Evolutionary conservation across 306 rosid species (phyloP).

Genomic region (Adenanthera pavonina): DNA sequence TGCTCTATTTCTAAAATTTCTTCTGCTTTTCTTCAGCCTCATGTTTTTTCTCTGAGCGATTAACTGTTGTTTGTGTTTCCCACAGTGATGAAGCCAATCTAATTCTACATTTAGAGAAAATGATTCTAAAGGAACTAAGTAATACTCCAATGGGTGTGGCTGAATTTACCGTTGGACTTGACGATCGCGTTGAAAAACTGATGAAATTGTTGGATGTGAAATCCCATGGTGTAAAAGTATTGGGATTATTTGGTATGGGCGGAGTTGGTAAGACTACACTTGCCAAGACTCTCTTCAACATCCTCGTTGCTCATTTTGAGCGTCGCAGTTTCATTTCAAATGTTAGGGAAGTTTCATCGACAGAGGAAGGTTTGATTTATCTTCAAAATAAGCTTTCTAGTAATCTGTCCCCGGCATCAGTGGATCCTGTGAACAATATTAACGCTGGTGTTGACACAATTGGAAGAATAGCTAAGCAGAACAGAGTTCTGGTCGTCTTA

Average conservation of each 20-base stretch:
- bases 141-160: conserved; percentile 53
- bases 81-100: conserved; percentile 36
- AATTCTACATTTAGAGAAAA: conserved; percentile 38
- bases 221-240: conserved; percentile 45
- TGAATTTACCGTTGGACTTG: conserved; percentile 53
- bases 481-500: conserved; percentile 55
- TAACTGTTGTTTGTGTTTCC: neutral
- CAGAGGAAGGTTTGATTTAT: conserved; percentile 38
- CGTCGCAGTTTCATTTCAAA: conserved; percentile 50
- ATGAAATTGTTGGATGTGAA: conserved; percentile 38
- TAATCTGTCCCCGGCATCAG: conserved; percentile 28
- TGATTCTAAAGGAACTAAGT: conserved; percentile 44
- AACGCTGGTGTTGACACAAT: conserved; percentile 34
- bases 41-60: no score
- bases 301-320: conserved; percentile 42
- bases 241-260: conserved; percentile 61
- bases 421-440: conserved; percentile 16
- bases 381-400: conserved; percentile 39
- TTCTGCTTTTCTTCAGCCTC: neutral
- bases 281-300: conserved; percentile 59
- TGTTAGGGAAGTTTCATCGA: conserved; percentile 45
- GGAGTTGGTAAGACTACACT: conserved; percentile 72
- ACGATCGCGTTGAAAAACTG: conserved; percentile 46
- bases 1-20: neutral
- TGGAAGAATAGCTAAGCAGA: conserved; percentile 20